Evolutionary conservation across 768 basidiomycete genomes (phyloP), one percentile per base, ranked within the genome.

Genomic region (Chalciporus piperatus): DNA sequence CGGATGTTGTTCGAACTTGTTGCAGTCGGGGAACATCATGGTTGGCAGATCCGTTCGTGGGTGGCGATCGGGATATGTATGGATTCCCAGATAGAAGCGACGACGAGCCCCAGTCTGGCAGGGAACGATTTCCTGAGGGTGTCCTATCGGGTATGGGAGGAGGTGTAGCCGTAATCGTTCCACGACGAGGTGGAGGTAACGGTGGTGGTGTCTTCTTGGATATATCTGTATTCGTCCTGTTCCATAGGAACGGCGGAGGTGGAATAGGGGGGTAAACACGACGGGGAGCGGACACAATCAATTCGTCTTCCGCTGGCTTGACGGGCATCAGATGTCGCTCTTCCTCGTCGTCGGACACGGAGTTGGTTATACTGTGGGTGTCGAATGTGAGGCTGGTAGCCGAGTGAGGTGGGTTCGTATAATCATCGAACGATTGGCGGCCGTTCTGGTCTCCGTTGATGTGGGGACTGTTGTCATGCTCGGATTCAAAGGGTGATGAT

Each of bases 141-240:
- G 63, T 65, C 19, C 79, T 72, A 40, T 77, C 74, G 6, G 84
- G 81, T 47, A 83, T 73, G 17, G 80, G 77, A 25, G 73, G 75
- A n/a, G 68, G 55, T 0, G 64, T 55, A 16, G 64, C 50, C 6
- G 66, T 50, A 20, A 54, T 64, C 30, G 69, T 68, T 19, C 71
- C 61, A 16, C 82, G 76, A 9, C 83, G 76, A 14, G 83, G 85
- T 0, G 85, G 87, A 0, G 86, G 87, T 0, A 83, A 84, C 0
- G 86, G 86, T 0, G 85, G 81, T 0, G 74, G 72, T 55, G 78
- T 78, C 65, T 79, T 84, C 52, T 56, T 59, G 47, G 56, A 16
- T 33, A 41, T 49, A 27, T 67, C 64, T 3, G 64, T 59, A 32
- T 56, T 59, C 23, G 68, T 58, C 41, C 59, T 52, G 35, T 56